Evolutionary conservation across 495 filamentous ascomycete species (phyloP), one percentile per base, ranked within the genome.

Genomic region (Neurospora sp.): DNA sequence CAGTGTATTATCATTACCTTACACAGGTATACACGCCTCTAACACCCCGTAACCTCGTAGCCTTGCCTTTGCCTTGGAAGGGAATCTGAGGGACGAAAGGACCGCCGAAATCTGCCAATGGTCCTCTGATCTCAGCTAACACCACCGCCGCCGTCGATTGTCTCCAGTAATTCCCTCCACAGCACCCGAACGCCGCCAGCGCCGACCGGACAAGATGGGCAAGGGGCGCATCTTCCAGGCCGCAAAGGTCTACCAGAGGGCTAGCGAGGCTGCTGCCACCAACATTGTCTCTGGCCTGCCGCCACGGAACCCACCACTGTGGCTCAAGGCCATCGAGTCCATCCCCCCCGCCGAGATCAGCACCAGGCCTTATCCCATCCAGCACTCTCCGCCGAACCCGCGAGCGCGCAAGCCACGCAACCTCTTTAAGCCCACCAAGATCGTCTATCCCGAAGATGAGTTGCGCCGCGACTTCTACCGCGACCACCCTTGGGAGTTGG

Each of bases 401-500:
- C 88, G 84, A 75, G 84, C 82, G 31, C 84, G 84, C 72, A 84
- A 90, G 79, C 83, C 92, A 8, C 93, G 90, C 79, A 87, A 90
- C 72, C 79, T 97, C 77, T 98, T 93, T 83, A 87, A 90, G 77
- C 96, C 96, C 6, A 88, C 93, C 70, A 79, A 84, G 72, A 89
- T 99, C 71, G 85, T 85, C 71, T 96, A 94, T 81, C 92, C 93
- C 69, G 96, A 99, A 81, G 96, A 99, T 81, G 82, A 85, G 74
- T 84, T 98, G 76, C 90, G 96, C 70, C 84, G 78, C 72, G 84
- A 91, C 37, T 99, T 98, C 84, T 98, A 91, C 84, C 86, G 85
- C 74, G 94, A 99, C 81, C 96, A 99, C 82, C 96, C 96, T 5
- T 99, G 96, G 96, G 96, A 99, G 81, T 85, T 99, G 78, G 96